phyloP scores from a whole-genome alignment of 441 rosid species.

The Dalechampia spathulata region DNA sequence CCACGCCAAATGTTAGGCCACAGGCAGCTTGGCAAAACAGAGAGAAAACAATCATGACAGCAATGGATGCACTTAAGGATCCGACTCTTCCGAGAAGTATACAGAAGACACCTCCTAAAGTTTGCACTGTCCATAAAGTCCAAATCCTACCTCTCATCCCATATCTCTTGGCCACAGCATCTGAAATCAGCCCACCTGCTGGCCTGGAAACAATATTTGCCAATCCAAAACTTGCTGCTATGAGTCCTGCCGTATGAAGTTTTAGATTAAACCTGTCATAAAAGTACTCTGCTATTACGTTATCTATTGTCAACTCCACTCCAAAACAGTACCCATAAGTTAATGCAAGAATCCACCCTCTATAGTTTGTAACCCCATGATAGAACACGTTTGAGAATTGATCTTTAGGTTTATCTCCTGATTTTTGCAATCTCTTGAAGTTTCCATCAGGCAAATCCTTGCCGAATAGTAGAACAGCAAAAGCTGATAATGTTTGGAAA shows the following conservation, averaged over 20 bases:
- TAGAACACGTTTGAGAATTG: conserved; percentile 12
- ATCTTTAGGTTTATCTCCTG: conserved; percentile 25
- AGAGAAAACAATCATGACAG: conserved; percentile 20
- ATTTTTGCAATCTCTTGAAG: conserved; percentile 14
- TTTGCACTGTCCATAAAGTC: conserved; percentile 31
- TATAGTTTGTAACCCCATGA: conserved; percentile 20
- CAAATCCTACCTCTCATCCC: conserved; percentile 42
- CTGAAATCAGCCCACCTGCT: conserved; percentile 31
- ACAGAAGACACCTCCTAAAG: conserved; percentile 29
- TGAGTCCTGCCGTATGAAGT: conserved; percentile 23
- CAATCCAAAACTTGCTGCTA: conserved; percentile 35
- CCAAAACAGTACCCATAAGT: conserved; percentile 25
- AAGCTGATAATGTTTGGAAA: conserved; percentile 19
- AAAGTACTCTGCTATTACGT: conserved; percentile 21
- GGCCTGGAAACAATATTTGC: conserved; percentile 33
- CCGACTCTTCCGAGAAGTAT: conserved; percentile 17
- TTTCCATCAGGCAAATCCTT: conserved; percentile 27
- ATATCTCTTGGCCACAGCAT: conserved; percentile 17
- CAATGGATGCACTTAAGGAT: conserved; percentile 9
- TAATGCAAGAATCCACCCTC: conserved; percentile 25
- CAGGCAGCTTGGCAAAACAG: conserved; percentile 25
- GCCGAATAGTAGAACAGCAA: conserved; percentile 18
- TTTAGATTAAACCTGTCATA: conserved; percentile 21
- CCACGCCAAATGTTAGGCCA: conserved; percentile 24
- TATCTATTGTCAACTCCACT: conserved; percentile 21